These are phyloP conservation scores for Tuctoria greenei DNA, from an alignment of 176 grass and related monocot species.

Conservation along the genomic window DNA sequence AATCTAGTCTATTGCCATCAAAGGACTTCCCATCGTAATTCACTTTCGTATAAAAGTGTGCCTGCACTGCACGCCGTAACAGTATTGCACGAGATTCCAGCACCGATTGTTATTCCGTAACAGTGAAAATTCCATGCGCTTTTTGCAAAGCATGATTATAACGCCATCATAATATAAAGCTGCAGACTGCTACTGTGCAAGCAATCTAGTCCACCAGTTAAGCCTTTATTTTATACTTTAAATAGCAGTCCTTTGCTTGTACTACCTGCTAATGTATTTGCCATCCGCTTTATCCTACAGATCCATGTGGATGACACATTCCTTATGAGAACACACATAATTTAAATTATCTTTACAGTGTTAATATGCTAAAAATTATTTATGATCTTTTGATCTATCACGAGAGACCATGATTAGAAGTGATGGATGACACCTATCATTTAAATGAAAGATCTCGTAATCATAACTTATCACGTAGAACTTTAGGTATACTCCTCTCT, in stretches of 20 bases:
- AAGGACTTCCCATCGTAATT: no score
- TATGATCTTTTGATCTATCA: no score
- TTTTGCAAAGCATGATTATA: conserved; percentile 31
- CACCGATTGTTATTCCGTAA: conserved; percentile 2
- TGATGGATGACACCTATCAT: no score
- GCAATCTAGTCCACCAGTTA: conserved; percentile 14
- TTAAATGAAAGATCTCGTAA: no score
- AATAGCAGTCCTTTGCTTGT: background rate
- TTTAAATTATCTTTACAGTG: no score
- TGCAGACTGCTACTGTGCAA: conserved; percentile 16
- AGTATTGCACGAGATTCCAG: conserved; percentile 16
- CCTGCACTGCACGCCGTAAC: background rate
- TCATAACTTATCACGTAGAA: no score
- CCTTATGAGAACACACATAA: background rate
- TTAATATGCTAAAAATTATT: no score
- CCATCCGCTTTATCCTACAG: background rate
- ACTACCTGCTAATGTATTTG: background rate
- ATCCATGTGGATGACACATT: background rate
- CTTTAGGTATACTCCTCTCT: no score
- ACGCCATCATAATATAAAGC: conserved; percentile 20
- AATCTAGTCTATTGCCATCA: no score
- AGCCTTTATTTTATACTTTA: background rate
- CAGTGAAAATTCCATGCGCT: conserved; percentile 39
- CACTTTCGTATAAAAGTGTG: background rate
- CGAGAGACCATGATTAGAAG: no score